These are phyloP conservation scores for Dentipellis fragilis DNA, from an alignment of 768 basidiomycete genomes.

Conservation along the genomic window DNA sequence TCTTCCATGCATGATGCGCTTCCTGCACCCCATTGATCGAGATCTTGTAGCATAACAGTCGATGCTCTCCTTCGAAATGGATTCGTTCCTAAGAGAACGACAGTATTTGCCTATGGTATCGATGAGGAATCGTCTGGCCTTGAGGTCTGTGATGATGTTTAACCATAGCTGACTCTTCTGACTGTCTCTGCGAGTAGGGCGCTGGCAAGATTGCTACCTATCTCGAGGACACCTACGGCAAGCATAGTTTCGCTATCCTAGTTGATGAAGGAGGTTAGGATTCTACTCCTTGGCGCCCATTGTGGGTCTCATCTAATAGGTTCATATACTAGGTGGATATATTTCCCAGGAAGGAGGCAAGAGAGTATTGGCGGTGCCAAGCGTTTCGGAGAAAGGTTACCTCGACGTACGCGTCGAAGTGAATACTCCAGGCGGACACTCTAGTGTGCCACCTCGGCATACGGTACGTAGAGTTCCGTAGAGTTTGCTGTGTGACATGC, in stretches of 20 bases:
- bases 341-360: conserved; percentile 6
- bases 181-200: not conserved
- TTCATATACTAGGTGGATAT: conserved; percentile 5
- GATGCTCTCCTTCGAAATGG: conserved; percentile 55
- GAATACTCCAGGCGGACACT: conserved; percentile 42
- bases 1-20: conserved; percentile 22
- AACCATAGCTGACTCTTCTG: no score
- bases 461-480: conserved; percentile 27
- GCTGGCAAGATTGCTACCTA: not conserved
- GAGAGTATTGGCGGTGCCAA: conserved; percentile 15
- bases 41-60: not conserved
- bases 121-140: conserved; percentile 13
- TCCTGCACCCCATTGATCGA: no score
- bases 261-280: conserved; percentile 36
- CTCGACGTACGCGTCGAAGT: conserved; percentile 33
- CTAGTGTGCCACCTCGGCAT: conserved; percentile 40
- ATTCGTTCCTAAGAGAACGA: conserved; percentile 53
- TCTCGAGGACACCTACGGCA: conserved; percentile 23
- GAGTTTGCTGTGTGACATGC: not conserved
- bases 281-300: conserved; percentile 20
- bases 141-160: not conserved
- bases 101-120: conserved; percentile 28
- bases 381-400: conserved; percentile 33
- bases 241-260: conserved; percentile 27
- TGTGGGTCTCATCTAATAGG: conserved; percentile 17